These are phyloP conservation scores for Strobilomyces echinocephalus DNA, from an alignment of 768 basidiomycete genomes.

Conservation along the genomic window DNA sequence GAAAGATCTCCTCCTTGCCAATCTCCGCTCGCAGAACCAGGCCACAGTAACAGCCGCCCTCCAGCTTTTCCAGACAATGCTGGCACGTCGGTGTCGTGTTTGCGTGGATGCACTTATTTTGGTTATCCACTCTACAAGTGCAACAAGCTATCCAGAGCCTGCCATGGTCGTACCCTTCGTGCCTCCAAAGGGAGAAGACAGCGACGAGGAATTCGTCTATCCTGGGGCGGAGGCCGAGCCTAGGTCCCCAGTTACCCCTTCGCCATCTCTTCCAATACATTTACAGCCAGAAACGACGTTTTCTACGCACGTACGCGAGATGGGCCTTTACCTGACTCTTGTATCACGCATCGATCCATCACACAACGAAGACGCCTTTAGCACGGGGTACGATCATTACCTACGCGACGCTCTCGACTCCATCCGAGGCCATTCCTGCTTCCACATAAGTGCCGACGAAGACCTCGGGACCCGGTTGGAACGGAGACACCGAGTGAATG, in stretches of 20 bases:
- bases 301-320: conserved; percentile 80
- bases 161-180: conserved; percentile 31
- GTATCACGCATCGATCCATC: conserved; percentile 75
- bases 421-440: conserved; percentile 63
- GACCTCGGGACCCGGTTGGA: conserved; percentile 35
- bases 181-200: conserved; percentile 34
- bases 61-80: conserved; percentile 73
- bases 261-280: conserved; percentile 36
- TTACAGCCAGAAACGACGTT: conserved; percentile 67
- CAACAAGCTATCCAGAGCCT: conserved; percentile 72
- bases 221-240: conserved; percentile 27
- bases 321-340: conserved; percentile 71
- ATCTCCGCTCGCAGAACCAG: conserved; percentile 63
- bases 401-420: conserved; percentile 67
- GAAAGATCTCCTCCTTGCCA: conserved; percentile 81
- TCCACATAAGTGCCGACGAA: conserved; percentile 43
- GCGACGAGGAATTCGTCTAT: conserved; percentile 49
- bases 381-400: conserved; percentile 83
- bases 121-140: conserved; percentile 62
- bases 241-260: conserved; percentile 13
- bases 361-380: conserved; percentile 67
- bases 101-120: conserved; percentile 66
- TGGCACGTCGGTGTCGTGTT: conserved; percentile 61
- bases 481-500: conserved; percentile 70
- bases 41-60: conserved; percentile 71